Evolutionary conservation across 2,329 filamentous ascomycete species (phyloP).

Genomic region (Alternaria sp.): DNA sequence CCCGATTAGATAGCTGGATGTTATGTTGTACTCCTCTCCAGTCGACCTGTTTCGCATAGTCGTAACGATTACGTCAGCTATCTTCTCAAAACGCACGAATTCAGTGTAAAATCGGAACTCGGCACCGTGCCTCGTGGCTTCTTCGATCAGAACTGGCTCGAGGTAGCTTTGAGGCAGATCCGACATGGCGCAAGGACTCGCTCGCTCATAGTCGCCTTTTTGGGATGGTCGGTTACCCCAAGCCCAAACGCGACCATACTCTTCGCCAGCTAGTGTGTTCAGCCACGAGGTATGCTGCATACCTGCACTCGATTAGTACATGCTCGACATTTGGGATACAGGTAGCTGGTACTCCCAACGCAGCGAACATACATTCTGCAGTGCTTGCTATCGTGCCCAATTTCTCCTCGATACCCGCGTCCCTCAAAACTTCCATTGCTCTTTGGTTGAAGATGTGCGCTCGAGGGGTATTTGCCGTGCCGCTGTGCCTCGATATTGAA

Average conservation of each 20-base stretch:
- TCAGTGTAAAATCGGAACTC: constrained; percentile 50
- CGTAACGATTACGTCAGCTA: constrained; percentile 17
- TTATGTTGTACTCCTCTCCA: constrained; percentile 53
- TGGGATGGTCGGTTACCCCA: constrained; percentile 52
- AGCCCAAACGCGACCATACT: constrained; percentile 52
- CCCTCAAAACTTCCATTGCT: constrained; percentile 58
- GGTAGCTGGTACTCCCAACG: constrained; percentile 38
- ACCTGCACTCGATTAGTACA: constrained; percentile 38
- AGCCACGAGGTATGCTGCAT: constrained; percentile 55
- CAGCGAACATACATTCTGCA: not conserved
- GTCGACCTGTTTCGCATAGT: constrained; percentile 46
- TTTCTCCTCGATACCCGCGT: not conserved
- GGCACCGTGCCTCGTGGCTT: constrained; percentile 48
- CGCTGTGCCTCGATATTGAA: not conserved
- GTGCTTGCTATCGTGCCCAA: not conserved
- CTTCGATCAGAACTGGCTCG: constrained; percentile 51
- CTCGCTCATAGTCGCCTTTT: constrained; percentile 51
- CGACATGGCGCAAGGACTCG: constrained; percentile 51
- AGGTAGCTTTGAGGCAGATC: constrained; percentile 54
- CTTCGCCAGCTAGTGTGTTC: constrained; percentile 53
- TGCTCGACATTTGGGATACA: constrained; percentile 51
- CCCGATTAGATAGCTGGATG: constrained; percentile 65
- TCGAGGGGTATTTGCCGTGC: constrained; percentile 61
- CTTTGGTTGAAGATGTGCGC: constrained; percentile 64
- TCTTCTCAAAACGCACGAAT: constrained; percentile 36